phyloP scores from a whole-genome alignment of 257 asterid genomes.

The Paulownia fortunei region DNA sequence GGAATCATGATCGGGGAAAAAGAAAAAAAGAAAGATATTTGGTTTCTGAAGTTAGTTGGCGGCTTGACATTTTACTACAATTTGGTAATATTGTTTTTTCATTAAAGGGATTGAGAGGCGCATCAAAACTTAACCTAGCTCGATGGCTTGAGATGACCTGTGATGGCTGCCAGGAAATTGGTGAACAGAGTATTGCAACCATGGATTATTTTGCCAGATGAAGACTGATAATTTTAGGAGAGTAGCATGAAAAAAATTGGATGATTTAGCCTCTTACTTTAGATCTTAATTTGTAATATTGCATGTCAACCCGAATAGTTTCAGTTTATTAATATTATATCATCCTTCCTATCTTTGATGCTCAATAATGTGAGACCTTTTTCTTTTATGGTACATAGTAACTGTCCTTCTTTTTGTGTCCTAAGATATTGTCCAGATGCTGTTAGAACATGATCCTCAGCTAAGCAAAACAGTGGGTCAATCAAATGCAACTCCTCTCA shows the following conservation, averaged over 20 bases:
- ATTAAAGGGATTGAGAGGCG: neutral
- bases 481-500: conserved; percentile 76
- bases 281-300: neutral
- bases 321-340: neutral
- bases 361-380: neutral
- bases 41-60: neutral
- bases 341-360: conserved; percentile 4
- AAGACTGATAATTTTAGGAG: neutral
- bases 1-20: neutral
- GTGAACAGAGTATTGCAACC: neutral
- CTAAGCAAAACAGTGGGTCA: conserved; percentile 66
- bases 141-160: neutral
- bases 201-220: neutral
- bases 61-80: conserved; percentile 12
- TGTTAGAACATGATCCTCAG: conserved; percentile 61
- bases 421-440: conserved; percentile 63
- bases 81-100: neutral
- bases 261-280: neutral
- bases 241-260: neutral
- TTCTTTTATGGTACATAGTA: neutral
- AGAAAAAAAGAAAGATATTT: neutral
- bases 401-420: neutral
- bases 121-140: neutral
- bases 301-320: neutral
- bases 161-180: neutral